phyloP scores from a whole-genome alignment of 495 filamentous ascomycete genomes.

The Podospora pseudocomata region DNA sequence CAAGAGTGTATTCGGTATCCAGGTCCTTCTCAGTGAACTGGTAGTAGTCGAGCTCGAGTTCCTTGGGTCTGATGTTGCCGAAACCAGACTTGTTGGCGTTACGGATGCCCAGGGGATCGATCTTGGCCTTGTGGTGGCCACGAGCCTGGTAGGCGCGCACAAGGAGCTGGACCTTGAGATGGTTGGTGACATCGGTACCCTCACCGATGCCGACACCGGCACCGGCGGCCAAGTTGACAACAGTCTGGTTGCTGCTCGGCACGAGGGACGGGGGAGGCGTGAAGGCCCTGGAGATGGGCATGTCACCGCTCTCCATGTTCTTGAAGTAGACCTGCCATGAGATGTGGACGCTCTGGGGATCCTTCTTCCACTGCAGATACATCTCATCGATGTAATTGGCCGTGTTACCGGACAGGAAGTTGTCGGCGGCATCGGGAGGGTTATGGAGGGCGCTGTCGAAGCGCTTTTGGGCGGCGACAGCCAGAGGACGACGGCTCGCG shows the following conservation, averaged over 20 bases:
- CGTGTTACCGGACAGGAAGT: constrained; percentile 88
- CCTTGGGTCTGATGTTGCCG: constrained; percentile 83
- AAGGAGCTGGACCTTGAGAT: constrained; percentile 96
- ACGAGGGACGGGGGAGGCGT: constrained; percentile 90
- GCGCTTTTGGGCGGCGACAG: constrained; percentile 46
- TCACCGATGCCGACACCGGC: constrained; percentile 62
- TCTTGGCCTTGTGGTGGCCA: constrained; percentile 96
- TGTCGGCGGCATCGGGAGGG: constrained; percentile 77
- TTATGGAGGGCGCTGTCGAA: constrained; percentile 43
- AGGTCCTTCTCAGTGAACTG: constrained; percentile 92
- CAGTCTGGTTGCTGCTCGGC: constrained; percentile 64
- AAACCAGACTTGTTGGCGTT: constrained; percentile 73
- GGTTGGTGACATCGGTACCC: constrained; percentile 85
- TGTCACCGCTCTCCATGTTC: constrained; percentile 97
- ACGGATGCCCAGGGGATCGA: constrained; percentile 92
- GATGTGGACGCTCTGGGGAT: constrained; percentile 89
- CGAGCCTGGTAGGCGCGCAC: constrained; percentile 97
- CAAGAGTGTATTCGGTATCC: constrained; percentile 85
- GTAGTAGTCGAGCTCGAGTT: constrained; percentile 90
- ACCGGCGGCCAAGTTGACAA: constrained; percentile 71
- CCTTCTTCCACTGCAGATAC: constrained; percentile 95
- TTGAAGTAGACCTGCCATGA: constrained; percentile 99
- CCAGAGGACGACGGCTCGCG: constrained; percentile 48
- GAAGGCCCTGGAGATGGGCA: constrained; percentile 96
- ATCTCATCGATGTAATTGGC: constrained; percentile 99